phyloP scores from a whole-genome alignment of 306 rosid species.

The Quercus variabilis region DNA sequence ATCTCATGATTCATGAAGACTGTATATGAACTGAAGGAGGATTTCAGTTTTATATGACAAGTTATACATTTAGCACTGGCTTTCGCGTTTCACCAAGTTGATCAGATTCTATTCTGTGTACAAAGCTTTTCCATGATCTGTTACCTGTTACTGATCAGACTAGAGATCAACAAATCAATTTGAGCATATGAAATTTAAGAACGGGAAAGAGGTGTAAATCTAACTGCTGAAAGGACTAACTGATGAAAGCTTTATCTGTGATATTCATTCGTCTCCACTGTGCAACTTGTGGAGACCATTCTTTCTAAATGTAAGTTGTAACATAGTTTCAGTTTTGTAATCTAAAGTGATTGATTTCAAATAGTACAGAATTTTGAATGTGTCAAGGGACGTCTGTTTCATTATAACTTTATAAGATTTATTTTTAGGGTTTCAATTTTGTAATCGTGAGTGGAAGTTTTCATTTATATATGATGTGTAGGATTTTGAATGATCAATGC shows the following conservation, averaged over 20 bases:
- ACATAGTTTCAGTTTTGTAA: conserved; percentile 38
- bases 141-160: conserved; percentile 41
- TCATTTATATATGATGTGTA: too few species aligned
- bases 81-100: conserved; percentile 21
- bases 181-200: conserved; percentile 39
- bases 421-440: not conserved
- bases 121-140: conserved; percentile 32
- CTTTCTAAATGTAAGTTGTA: conserved; percentile 29
- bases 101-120: conserved; percentile 29
- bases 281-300: conserved; percentile 2
- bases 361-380: conserved; percentile 22
- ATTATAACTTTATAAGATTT: not conserved
- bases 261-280: conserved; percentile 24
- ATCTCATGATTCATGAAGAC: conserved; percentile 43
- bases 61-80: conserved; percentile 19
- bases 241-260: conserved; percentile 25
- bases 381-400: conserved; percentile 17
- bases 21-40: not conserved
- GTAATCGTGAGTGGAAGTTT: too few species aligned
- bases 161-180: conserved; percentile 30
- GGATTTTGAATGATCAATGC: too few species aligned
- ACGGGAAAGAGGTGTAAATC: conserved; percentile 36
- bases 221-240: conserved; percentile 27
- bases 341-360: conserved; percentile 23
- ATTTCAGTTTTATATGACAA: conserved; percentile 17